Base-by-base conservation (phyloP, 202 grass and related monocot species). In the Digitaria exilis region DNA sequence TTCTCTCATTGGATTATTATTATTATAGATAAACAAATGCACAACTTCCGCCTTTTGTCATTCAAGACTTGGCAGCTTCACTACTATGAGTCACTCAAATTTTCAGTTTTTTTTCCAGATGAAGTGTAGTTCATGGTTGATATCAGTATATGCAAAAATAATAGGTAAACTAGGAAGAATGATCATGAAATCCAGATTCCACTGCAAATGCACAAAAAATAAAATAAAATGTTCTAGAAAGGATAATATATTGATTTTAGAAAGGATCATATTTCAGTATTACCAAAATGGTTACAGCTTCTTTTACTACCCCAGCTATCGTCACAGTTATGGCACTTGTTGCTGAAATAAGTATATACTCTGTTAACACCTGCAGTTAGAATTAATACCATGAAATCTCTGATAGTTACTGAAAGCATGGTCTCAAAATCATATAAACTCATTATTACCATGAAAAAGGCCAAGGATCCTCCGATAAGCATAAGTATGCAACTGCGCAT, bases 261-360 rank as follows among this genome's bases (percentile, higher is more conserved):
- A 79, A 63, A 61, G 68, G 6, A 62, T 37, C 18, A 35, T n/a
- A 71, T 84, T 70, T 75, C 39, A 77, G 52, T 65, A 54, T 90
- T 94, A 99, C 96, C 96, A 99, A 80, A 78, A 99, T 99, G 41
- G 96, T 99, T 80, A 99, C 96, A 78, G 96, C 85, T 94, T 99
- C 96, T 86, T 99, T 99, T 79, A 99, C 96, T 46, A 99, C 93
- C 68, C 96, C 96, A 80, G 93, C 96, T 96, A 99, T 96, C 1
- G 96, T 92, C 71, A 99, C 96, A n/a, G 96, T 99, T 86, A 99
- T 91, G 31, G 96, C 96, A 89, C 93, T 99, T 25, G 96, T 99
- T 87, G 93, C 93, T 96, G 96, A 99, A 91, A 99, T 88, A 83
- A 99, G 93, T 90, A 96, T 85, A 86, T 99, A 99, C 80, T 99